phyloP scores from a whole-genome alignment of 2,329 filamentous ascomycete species.

The Hypoxylon sp. region DNA sequence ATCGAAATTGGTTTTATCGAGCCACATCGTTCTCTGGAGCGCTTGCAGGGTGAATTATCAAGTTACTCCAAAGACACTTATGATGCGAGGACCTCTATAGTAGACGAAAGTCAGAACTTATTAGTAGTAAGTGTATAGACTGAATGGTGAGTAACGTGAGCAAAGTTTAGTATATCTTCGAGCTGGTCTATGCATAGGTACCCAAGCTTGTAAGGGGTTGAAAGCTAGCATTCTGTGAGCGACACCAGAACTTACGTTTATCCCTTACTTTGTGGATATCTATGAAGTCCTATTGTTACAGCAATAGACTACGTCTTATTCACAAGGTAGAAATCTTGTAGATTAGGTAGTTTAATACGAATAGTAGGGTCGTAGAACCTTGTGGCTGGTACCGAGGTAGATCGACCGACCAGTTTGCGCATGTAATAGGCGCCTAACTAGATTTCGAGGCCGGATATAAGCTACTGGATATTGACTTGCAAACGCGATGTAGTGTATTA shows the following conservation, averaged over 20 bases:
- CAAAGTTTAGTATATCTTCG: no score
- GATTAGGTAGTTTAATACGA: no score
- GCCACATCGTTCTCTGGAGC: background rate
- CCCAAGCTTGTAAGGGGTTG: no score
- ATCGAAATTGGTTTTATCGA: no score
- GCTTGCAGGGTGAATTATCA: background rate
- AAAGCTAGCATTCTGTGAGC: no score
- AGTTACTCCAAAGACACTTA: background rate
- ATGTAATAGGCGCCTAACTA: background rate
- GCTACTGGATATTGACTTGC: background rate
- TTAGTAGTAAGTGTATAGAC: no score
- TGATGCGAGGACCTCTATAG: background rate
- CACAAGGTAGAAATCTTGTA: background rate
- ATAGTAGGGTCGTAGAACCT: background rate
- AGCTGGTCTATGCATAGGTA: no score
- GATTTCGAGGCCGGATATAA: background rate
- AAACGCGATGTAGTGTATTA: no score
- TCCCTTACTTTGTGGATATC: no score
- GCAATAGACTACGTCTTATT: background rate
- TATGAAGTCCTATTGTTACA: background rate
- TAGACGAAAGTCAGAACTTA: background rate
- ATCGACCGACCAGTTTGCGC: background rate
- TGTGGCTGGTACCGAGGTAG: background rate
- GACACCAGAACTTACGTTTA: no score
- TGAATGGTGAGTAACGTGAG: no score